phyloP scores from a whole-genome alignment of 2,329 filamentous ascomycete species.

The Trichoderma semiorbis region DNA sequence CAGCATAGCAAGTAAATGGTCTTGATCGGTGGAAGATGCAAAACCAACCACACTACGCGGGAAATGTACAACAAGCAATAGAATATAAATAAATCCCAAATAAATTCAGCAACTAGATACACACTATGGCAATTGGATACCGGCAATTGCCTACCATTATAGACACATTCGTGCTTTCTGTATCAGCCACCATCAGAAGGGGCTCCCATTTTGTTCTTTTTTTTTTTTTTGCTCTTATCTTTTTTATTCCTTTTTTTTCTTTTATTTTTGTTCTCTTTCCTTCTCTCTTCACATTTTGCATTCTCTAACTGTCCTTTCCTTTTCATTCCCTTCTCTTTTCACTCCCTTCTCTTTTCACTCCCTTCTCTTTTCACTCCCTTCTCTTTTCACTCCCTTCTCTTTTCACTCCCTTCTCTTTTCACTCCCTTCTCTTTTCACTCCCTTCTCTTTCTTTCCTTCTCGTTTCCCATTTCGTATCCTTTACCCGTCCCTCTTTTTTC shows the following conservation, averaged over 20 bases:
- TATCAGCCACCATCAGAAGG: neutral
- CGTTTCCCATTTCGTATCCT: too few species aligned
- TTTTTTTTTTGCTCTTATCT: neutral
- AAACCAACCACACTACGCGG: neutral
- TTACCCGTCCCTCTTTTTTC: neutral
- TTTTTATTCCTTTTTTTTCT: neutral
- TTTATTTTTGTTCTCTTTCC: neutral
- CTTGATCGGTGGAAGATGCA: neutral
- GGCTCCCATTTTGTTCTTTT: neutral
- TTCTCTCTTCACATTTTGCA: too few species aligned
- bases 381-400: neutral
- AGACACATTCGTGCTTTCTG: neutral
- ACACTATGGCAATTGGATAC: neutral
- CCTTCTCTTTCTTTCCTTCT: too few species aligned
- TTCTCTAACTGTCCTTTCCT: too few species aligned
- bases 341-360: neutral
- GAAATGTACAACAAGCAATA: slow-evolving; percentile 5
- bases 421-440: neutral
- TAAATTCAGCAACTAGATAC: neutral
- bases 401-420: neutral
- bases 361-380: neutral
- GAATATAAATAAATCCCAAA: neutral
- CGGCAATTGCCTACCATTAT: neutral
- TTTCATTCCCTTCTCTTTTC: neutral
- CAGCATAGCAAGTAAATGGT: neutral